Conservation (phyloP, 2,329 filamentous ascomycete genomes). For the Leptographium procerum region DNA sequence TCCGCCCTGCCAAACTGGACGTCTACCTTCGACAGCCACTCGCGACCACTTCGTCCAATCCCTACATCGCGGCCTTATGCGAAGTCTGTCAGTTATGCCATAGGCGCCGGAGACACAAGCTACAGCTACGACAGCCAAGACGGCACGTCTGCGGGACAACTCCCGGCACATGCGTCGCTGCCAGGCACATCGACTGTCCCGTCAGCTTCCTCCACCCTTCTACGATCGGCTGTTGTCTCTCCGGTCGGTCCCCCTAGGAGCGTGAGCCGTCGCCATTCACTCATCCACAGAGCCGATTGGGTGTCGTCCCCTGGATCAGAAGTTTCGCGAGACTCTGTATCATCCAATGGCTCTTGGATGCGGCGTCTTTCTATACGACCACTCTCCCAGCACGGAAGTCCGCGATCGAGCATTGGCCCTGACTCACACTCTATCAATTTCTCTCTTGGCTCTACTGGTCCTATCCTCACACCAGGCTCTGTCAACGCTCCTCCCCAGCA, state of each 20-base stretch:
- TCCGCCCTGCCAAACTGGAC: neutral
- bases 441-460: conserved; percentile 55
- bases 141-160: conserved; percentile 11
- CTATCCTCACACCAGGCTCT: conserved; percentile 40
- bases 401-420: conserved; percentile 51
- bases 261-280: conserved; percentile 30
- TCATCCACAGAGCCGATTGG: conserved; percentile 27
- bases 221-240: conserved; percentile 21
- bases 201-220: conserved; percentile 17
- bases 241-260: conserved; percentile 30
- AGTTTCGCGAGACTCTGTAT: conserved; percentile 42
- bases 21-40: neutral
- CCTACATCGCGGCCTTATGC: conserved; percentile 31
- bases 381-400: conserved; percentile 51
- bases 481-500: conserved; percentile 23
- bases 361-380: conserved; percentile 57
- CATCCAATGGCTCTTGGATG: conserved; percentile 60
- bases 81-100: conserved; percentile 25
- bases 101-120: conserved; percentile 17
- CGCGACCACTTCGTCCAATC: conserved; percentile 10
- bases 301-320: conserved; percentile 28
- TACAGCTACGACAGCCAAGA: conserved; percentile 1
- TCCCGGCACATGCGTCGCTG: conserved; percentile 16
- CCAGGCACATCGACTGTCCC: conserved; percentile 13
- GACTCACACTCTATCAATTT: conserved; percentile 54